Conservation (phyloP, 306 rosid genomes). For the Casuarina equisetifolia region DNA sequence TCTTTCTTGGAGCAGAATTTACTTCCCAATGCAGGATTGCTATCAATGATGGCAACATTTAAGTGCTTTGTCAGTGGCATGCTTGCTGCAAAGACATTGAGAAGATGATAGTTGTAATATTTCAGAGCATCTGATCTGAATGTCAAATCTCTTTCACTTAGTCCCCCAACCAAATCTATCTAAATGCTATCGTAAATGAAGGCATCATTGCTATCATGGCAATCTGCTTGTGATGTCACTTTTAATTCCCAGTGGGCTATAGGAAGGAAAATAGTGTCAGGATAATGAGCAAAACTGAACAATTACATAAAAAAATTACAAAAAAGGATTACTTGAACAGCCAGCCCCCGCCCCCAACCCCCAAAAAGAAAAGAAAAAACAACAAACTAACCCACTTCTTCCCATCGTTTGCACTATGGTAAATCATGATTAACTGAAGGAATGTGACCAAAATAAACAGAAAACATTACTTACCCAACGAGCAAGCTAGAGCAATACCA, state of each 20-base stretch:
- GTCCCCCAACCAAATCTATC: neutral
- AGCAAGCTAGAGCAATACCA: slow-evolving; percentile 89
- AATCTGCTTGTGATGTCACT: neutral
- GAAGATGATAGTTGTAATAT: slow-evolving; percentile 14
- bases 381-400: neutral
- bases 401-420: slow-evolving; percentile 1
- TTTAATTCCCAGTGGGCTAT: neutral
- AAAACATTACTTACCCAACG: slow-evolving; percentile 71
- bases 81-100: slow-evolving; percentile 59
- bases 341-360: too few species aligned
- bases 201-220: neutral
- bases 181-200: neutral
- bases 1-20: slow-evolving; percentile 60
- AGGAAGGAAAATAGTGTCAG: neutral
- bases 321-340: neutral
- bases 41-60: slow-evolving; percentile 89
- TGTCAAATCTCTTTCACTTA: neutral
- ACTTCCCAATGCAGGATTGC: slow-evolving; percentile 74
- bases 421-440: neutral
- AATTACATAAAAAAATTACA: neutral
- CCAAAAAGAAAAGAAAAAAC: too few species aligned
- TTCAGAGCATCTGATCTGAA: slow-evolving; percentile 10
- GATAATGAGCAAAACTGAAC: neutral
- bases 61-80: slow-evolving; percentile 87
- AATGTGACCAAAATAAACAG: slow-evolving; percentile 12